Evolutionary conservation across 2,329 filamentous ascomycete species (phyloP), one percentile per base, ranked within the genome.

Genomic region (Cordyceps fumosorosea): DNA sequence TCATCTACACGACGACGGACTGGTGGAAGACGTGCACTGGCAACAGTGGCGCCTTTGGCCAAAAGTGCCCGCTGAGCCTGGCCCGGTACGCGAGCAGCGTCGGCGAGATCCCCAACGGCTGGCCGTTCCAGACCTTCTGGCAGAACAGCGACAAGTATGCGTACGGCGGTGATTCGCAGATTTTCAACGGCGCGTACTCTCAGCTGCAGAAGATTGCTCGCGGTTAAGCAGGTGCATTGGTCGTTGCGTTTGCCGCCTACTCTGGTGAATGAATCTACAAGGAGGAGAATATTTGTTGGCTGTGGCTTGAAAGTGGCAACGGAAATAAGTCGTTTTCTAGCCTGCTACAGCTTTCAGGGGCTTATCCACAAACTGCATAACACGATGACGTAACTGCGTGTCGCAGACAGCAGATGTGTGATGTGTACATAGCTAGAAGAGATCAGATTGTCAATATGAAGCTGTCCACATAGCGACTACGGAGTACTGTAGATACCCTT

Each of bases 11-110:
- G 44, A 81, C 76, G 42, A 76, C 78, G 11, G 76, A 76, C 64
- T 85, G 81, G 82, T 84, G 82, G 82, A 72, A 69, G 12, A 70
- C 70, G 32, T 85, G 82, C 70, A 84, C 81, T 0, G 81, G 80
- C 11, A 78, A 79, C 68, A 79, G 74, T 37, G 71, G 70, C 18
- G 76, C 73, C 3, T 84, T 84, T 64, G 70, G 69, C 42, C 65
- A 69, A 22, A 79, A 74, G 20, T 80, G 77, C 64, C 80, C 80
- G 8, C 72, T 84, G 11, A 76, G 81, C 10, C 67, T 84, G 56
- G 80, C 80, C 5, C 69, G 76, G 3, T 83, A 80, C 64, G 67
- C 67, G 48, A 76, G 70, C 65, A 70, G 71, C 0, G 68, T 75
- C 1, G 79, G 80, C 1, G 75, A 75, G 1, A 71, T 81, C 11